A percentile compares a stretch with the other conserved stretches of the same genome.
Evolutionary conservation across 805 yeast species (phyloP).

Genomic region (Metschnikowia aberdeeniae): DNA sequence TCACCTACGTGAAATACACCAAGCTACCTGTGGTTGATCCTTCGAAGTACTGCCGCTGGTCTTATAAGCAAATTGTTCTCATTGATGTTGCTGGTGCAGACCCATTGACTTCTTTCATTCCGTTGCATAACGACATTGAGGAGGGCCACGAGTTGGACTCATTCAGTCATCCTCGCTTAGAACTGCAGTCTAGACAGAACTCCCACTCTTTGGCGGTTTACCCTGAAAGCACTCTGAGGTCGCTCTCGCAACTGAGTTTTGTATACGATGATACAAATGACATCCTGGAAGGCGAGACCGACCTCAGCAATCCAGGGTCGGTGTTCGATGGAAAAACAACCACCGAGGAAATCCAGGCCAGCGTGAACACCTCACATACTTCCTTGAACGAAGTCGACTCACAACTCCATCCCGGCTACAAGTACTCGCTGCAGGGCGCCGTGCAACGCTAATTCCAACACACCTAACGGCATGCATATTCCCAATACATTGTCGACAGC

Average conservation of each 20-base stretch:
- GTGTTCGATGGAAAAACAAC: constrained; percentile 31
- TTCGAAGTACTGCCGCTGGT: constrained; percentile 65
- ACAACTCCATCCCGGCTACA: neutral
- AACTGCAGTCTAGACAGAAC: constrained; percentile 5
- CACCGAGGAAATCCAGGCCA: constrained; percentile 22
- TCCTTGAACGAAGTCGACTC: constrained; percentile 29
- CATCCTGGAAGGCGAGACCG: constrained; percentile 24
- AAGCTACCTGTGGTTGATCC: constrained; percentile 59
- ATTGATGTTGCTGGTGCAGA: constrained; percentile 26
- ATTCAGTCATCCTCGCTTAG: constrained; percentile 10
- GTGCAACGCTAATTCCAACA: neutral
- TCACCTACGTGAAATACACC: constrained; percentile 62
- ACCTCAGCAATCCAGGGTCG: constrained; percentile 36
- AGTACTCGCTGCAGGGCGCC: neutral
- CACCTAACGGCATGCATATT: neutral
- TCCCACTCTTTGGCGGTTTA: neutral
- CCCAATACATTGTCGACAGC: neutral
- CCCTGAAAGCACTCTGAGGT: constrained; percentile 2
- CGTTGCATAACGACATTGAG: constrained; percentile 12
- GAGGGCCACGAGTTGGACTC: constrained; percentile 6
- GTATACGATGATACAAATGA: constrained; percentile 2
- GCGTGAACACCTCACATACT: constrained; percentile 32
- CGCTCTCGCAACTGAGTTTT: constrained; percentile 6
- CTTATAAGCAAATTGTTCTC: constrained; percentile 41
- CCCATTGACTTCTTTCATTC: constrained; percentile 26